Evolutionary conservation across 192 early-diverging fungal genomes (phyloP).

Genomic region (Coemansia sp.): DNA sequence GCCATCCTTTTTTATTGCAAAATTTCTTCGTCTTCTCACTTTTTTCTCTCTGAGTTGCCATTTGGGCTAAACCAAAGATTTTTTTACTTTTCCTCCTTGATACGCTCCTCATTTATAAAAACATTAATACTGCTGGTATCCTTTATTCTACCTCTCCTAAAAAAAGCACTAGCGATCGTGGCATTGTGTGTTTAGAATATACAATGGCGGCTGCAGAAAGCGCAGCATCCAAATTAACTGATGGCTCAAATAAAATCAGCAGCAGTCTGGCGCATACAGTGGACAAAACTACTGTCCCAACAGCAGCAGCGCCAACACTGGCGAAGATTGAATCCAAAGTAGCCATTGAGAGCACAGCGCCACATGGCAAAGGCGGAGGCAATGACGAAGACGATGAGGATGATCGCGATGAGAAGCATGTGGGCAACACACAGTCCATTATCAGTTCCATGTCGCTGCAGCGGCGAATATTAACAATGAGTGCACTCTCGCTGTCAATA

Average conservation of each 20-base stretch:
- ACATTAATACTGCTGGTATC: not conserved
- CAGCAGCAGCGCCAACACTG: not conserved
- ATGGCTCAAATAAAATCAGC: not conserved
- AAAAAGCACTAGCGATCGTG: not conserved
- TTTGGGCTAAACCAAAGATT: not conserved
- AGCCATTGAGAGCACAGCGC: not conserved
- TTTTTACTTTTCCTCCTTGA: not conserved
- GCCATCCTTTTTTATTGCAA: not conserved
- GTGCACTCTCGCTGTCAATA: slow-evolving; percentile 45
- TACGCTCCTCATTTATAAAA: not conserved
- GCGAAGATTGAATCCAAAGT: not conserved
- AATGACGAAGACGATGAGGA: slow-evolving; percentile 6
- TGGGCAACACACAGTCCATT: slow-evolving; percentile 10
- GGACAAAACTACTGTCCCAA: not conserved
- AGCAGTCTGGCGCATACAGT: not conserved
- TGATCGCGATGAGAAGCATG: slow-evolving; percentile 19
- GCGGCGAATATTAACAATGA: slow-evolving; percentile 21
- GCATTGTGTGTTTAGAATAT: not conserved
- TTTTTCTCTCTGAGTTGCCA: not conserved
- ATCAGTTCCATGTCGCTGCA: slow-evolving; percentile 24
- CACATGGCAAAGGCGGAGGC: not conserved
- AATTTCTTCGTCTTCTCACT: not conserved
- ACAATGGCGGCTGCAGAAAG: not conserved
- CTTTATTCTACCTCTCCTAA: not conserved
- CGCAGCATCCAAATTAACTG: not conserved